A percentile compares a stretch with the other conserved stretches of the same genome.
Evolutionary conservation across 805 yeast species (phyloP).

Genomic region (Kurtzmaniella cleridarum): DNA sequence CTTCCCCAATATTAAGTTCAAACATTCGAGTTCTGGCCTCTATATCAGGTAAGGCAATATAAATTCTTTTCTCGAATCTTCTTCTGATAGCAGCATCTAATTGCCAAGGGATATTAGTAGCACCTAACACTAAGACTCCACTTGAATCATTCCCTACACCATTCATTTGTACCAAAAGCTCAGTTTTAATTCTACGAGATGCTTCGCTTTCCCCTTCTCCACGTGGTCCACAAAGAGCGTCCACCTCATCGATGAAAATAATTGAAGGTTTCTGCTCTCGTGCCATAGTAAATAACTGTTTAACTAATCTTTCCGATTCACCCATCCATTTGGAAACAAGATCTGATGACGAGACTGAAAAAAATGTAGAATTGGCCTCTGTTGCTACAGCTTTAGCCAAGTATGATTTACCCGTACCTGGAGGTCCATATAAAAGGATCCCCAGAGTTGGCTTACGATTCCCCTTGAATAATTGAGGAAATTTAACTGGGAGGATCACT

Average conservation of each 20-base stretch:
- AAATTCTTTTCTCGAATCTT: conserved; percentile 92
- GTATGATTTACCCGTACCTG: conserved; percentile 97
- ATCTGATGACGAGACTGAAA: conserved; percentile 93
- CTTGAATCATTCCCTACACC: conserved; percentile 94
- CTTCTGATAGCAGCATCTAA: conserved; percentile 95
- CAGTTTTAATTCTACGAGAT: conserved; percentile 91
- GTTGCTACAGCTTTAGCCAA: conserved; percentile 98
- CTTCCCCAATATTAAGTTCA: conserved; percentile 84
- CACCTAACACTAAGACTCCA: conserved; percentile 93
- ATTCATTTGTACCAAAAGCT: conserved; percentile 94
- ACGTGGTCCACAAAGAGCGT: conserved; percentile 95
- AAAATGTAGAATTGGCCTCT: conserved; percentile 94
- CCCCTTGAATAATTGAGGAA: conserved; percentile 85
- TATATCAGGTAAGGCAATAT: conserved; percentile 91
- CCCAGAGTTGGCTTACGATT: conserved; percentile 91
- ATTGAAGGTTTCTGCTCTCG: conserved; percentile 94
- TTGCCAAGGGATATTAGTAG: conserved; percentile 99
- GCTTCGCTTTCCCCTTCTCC: conserved; percentile 99
- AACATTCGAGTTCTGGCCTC: conserved; percentile 92
- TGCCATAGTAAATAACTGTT: conserved; percentile 92
- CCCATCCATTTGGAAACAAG: conserved; percentile 99
- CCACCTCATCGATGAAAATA: conserved; percentile 96
- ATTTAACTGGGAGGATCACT: conserved; percentile 95
- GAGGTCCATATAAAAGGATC: conserved; percentile 95
- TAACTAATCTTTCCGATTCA: conserved; percentile 92